phyloP scores from a whole-genome alignment of 306 rosid species.

The apple (Malus domestica) region ASM211411v1 NC_041799.1:27638501-27639000 shows the following conservation, averaged over 20 bases:
- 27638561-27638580: no score
- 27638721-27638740: slow-evolving; percentile 1
- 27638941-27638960: slow-evolving; percentile 84
- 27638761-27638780: slow-evolving; percentile 2
- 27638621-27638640: background rate
- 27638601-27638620: background rate
- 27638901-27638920: slow-evolving; percentile 68
- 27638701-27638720: no score
- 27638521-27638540: no score
- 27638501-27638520: no score
- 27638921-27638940: slow-evolving; percentile 89
- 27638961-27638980: slow-evolving; percentile 69
- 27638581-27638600: no score
- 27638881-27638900: slow-evolving; percentile 71
- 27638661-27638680: background rate
- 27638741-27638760: slow-evolving; percentile 20
- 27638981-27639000: slow-evolving; percentile 74
- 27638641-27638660: background rate
- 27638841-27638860: slow-evolving; percentile 1
- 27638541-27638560: no score
- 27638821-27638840: slow-evolving; percentile 14
- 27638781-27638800: slow-evolving; percentile 31
- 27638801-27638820: slow-evolving; percentile 16
- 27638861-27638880: slow-evolving; percentile 9
- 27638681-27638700: slow-evolving; percentile 1